Base-by-base conservation (phyloP, 2,329 filamentous ascomycete species). In the Allantophomopsis cytisporea region DNA sequence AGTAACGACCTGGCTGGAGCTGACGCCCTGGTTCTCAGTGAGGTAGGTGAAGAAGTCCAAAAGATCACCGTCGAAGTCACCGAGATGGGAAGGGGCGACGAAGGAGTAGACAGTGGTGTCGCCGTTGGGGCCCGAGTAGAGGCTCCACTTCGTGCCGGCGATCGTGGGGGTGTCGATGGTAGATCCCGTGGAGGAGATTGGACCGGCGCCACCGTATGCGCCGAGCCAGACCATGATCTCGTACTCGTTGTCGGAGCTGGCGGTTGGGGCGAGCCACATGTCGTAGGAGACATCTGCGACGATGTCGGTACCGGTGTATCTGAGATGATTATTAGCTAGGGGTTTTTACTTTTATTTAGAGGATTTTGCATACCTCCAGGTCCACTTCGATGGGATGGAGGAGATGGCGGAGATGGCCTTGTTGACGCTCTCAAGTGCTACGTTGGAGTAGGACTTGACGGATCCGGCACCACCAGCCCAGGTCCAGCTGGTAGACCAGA, bases 221-320 rank as follows among this genome's bases (percentile, higher is more conserved):
- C 59, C 65, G 18, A 73, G 58, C 76, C 76, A 81, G 47, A 81
- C 65, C 76, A 81, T 81, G 48, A 80, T 61, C 56, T 80, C 76
- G 50, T 73, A 78, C 48, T 72, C 61, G n/a, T 63, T 52, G 33
- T 60, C 63, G 21, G 57, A 56, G 2, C 69, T 62, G 14, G 61
- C 60, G 33, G 66, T 61, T 20, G 55, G 51, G 7, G 61, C 60
- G 13, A 73, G 73, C 58, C 80, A 80, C 38, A 79, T 55, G 52
- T 79, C 73, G 50, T 76, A 80, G 12, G 73, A 63, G 13, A 80
- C 74, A 49, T 80, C 66, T 39, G 71, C 71, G 28, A 72, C 59
- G 37, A 76, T 53, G 40, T 59, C 52, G 38, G 54, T 60, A 43
- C 64, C 68, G 21, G 61, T 62, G 57, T 76, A 75, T 28, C 58